Percentiles rank a stretch among this genome's conserved stretches.
phyloP scores from a whole-genome alignment of 179 eudicot species.

The Beta lomatogona region DNA sequence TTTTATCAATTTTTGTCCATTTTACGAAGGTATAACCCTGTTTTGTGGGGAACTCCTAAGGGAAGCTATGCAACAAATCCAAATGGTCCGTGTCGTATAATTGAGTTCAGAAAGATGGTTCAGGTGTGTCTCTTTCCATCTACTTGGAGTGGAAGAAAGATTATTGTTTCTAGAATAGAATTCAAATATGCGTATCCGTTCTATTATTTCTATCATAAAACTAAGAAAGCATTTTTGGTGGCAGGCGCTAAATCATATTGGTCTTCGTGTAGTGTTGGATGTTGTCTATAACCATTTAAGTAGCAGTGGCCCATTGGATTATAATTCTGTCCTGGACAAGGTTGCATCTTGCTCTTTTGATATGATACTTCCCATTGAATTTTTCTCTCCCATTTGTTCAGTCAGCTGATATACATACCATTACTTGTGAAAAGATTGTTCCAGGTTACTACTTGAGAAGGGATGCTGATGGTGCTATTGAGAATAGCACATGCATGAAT shows the following conservation, averaged over 20 bases:
- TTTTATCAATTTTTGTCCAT: conserved; percentile 18
- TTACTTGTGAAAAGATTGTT: conserved; percentile 59
- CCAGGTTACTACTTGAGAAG: conserved; percentile 94
- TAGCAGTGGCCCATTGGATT: conserved; percentile 81
- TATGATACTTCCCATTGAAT: not conserved
- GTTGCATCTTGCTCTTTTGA: conserved; percentile 32
- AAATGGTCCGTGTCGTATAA: conserved; percentile 66
- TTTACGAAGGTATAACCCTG: conserved; percentile 72
- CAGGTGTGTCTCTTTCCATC: conserved; percentile 55
- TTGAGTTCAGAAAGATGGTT: conserved; percentile 93
- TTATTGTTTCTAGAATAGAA: conserved; percentile 9
- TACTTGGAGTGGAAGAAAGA: not conserved
- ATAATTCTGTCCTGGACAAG: conserved; percentile 90
- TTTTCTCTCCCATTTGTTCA: conserved; percentile 1
- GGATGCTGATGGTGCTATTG: conserved; percentile 72
- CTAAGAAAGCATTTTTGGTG: conserved; percentile 23
- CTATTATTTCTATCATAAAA: not conserved
- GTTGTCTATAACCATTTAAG: conserved; percentile 94
- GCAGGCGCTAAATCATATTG: conserved; percentile 83
- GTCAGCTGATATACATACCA: not conserved
- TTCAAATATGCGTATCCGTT: conserved; percentile 8
- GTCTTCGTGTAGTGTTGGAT: conserved; percentile 91
- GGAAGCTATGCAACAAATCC: conserved; percentile 98
- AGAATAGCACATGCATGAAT: conserved; percentile 78
- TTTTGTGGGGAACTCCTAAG: conserved; percentile 97